Conservation (phyloP, 352 stramenopile genomes). For the Halophytophthora batemanensis region DNA sequence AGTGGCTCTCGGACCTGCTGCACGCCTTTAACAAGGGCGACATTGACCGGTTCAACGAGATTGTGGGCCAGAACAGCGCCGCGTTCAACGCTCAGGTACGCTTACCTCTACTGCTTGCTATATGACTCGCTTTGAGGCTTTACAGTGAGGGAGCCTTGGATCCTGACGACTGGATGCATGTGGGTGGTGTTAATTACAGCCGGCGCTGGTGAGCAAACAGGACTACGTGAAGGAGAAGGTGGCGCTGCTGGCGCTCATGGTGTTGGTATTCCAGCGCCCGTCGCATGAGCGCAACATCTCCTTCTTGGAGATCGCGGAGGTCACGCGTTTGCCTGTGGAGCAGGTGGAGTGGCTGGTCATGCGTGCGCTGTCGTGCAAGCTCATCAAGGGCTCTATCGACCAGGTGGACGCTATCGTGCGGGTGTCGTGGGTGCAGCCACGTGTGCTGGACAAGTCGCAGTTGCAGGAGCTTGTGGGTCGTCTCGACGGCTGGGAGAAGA, state of each 20-base stretch:
- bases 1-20: slow-evolving; percentile 94
- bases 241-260: slow-evolving; percentile 95
- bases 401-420: slow-evolving; percentile 92
- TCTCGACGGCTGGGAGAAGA: slow-evolving; percentile 75
- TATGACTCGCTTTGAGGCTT: neutral
- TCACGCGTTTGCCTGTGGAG: slow-evolving; percentile 75
- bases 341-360: slow-evolving; percentile 99
- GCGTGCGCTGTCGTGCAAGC: slow-evolving; percentile 93
- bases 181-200: slow-evolving; percentile 38
- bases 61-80: slow-evolving; percentile 68
- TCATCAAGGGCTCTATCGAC: slow-evolving; percentile 95
- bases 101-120: neutral
- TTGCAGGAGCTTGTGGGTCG: slow-evolving; percentile 69
- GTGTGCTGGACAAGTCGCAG: slow-evolving; percentile 80
- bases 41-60: slow-evolving; percentile 93
- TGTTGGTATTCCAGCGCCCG: slow-evolving; percentile 95
- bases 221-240: slow-evolving; percentile 98
- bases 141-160: too few species aligned
- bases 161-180: neutral
- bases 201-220: slow-evolving; percentile 91
- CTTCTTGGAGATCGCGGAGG: slow-evolving; percentile 93
- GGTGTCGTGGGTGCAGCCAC: slow-evolving; percentile 95
- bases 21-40: slow-evolving; percentile 94
- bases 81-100: slow-evolving; percentile 74
- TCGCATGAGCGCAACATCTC: slow-evolving; percentile 91